Evolutionary conservation across 495 filamentous ascomycete species (phyloP).

Genomic region (Trichoderma asperelloides): DNA sequence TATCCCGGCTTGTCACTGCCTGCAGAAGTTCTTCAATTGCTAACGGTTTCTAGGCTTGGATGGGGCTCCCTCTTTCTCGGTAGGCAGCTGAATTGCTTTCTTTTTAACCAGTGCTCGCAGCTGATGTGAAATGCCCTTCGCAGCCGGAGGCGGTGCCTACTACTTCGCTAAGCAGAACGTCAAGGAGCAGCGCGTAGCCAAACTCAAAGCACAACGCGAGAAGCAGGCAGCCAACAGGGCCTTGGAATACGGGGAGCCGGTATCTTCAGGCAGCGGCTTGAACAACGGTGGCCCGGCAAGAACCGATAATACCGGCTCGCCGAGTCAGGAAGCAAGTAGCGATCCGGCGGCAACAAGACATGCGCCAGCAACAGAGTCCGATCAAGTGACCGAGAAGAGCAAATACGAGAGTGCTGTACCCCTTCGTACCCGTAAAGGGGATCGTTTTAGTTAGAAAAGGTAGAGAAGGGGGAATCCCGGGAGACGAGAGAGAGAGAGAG

Average conservation of each 20-base stretch:
- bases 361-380: conserved; percentile 61
- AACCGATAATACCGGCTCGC: conserved; percentile 57
- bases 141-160: conserved; percentile 81
- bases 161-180: conserved; percentile 92
- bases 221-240: conserved; percentile 53
- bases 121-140: not conserved
- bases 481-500: not conserved
- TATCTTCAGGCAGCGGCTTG: conserved; percentile 15
- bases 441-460: conserved; percentile 55
- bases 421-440: conserved; percentile 66
- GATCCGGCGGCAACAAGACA: conserved; percentile 87
- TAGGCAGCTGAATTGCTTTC: conserved; percentile 24
- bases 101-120: not conserved
- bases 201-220: conserved; percentile 58
- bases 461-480: not conserved
- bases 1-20: not conserved
- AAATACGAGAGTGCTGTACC: conserved; percentile 74
- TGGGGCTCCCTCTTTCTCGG: conserved; percentile 80
- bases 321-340: conserved; percentile 65
- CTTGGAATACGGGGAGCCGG: conserved; percentile 45
- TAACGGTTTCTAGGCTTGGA: conserved; percentile 50
- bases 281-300: conserved; percentile 32
- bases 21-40: not conserved
- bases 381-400: conserved; percentile 67
- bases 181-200: conserved; percentile 71